Base-by-base conservation (phyloP, 768 basidiomycete species). In the Tephrocybe sp. region DNA sequence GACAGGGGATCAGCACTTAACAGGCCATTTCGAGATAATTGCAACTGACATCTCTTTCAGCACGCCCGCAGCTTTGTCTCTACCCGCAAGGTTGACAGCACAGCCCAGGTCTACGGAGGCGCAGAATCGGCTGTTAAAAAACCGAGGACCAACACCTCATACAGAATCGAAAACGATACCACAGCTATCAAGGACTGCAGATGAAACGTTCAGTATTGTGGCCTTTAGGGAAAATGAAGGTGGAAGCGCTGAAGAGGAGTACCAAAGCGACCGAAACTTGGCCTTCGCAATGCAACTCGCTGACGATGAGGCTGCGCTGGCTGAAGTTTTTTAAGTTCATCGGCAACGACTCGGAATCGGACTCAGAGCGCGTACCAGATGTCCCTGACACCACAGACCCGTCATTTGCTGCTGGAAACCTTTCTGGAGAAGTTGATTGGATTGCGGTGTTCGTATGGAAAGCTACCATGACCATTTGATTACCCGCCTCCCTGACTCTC, bases 401-500 rank as follows among this genome's bases (percentile, higher is more conserved):
- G 15, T 5, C 28, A 5, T 30, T 11, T 11, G 28, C 28, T 30
- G 28, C 28, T 30, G 5, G 6, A 30, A 11, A 5, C 28, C 34
- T 14, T 36, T 4, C 34, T 15, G 34, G 7, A 36, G 34, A 10
- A 36, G 34, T 4, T n/a, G 15, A n/a, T n/a, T 36, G 7, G 38
- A 39, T 34, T 88, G 85, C 56, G 68, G 70, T 6, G 70, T 87
- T 28, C 88, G 85, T 62, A 61, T 80, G 51, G 85, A 87, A 11
- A 39, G 64, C 71, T 1, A 59, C 81, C 68, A 39, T 5, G 38
- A 39, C 6, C 38, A 39, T 12, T n/a, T 39, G n/a, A n/a, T 39
- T 9, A 39, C 38, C n/a, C 38, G 20, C 4, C 8, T 39, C 7
- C 9, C 61, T 25, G 53, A 51, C 1, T 87, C 85, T 54, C 57